Base-by-base conservation (phyloP, 2,329 filamentous ascomycete species). In the Ascochyta rabiei region DNA sequence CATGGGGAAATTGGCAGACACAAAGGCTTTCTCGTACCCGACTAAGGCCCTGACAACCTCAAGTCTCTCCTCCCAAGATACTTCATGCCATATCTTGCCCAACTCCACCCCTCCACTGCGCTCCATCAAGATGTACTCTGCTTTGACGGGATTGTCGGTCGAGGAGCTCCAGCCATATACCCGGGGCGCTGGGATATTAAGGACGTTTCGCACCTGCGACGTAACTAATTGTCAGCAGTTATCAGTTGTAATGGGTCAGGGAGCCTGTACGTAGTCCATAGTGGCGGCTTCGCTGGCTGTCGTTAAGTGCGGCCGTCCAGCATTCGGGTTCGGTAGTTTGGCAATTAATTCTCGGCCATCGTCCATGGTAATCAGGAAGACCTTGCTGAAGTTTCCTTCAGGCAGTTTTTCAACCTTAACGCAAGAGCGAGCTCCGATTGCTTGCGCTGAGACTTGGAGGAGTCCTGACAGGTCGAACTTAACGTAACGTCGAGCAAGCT, bases 301-400 rank as follows among this genome's bases (percentile, higher is more conserved):
- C 1, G 66, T 72, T 31, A 64, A 67, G 43, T 69, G 65, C 12
- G 62, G 44, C n/a, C 48, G 45, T 24, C 71, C 71, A 44, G 69
- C 66, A 59, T 71, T 72, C 1, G 69, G 71, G 54, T 71, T 70
- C 3, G 68, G 73, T 0, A 75, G 40, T 56, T 72, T 73, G 4
- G 68, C 72, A 10, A 71, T 65, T 12, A 66, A 53, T 62, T 65
- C 57, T 58, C 45, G 55, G 39, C 62, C 63, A 38, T 71, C 63
- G 44, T 71, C 59, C 64, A 70, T 69, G 2, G 59, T 35, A 21
- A 76, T 56, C 4, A 71, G 49, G 42, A 77, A 74, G n/a, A 70
- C 71, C 51, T 77, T 77, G 61, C 72, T 77, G 56, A 67, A 76
- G 30, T 66, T 66, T 35, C 75, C 75, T 65, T 77, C 73, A 7